A percentile compares a stretch with the other conserved stretches of the same genome.
These are phyloP conservation scores for Trametes hirsuta DNA, from an alignment of 1,284 basidiomycete genomes.

Conservation along the genomic window DNA sequence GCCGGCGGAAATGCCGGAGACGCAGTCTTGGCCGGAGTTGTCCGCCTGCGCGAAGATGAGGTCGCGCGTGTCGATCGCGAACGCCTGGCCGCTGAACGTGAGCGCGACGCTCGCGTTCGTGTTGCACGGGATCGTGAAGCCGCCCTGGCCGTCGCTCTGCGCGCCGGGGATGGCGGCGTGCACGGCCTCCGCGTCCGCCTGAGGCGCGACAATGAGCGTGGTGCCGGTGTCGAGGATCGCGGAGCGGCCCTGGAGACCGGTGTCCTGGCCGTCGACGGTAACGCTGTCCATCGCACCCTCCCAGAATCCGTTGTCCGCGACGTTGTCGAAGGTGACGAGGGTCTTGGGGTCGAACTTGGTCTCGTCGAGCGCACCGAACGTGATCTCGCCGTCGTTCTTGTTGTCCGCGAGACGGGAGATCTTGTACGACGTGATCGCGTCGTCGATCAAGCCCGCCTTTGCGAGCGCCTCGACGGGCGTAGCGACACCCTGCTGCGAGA, in stretches of 20 bases:
- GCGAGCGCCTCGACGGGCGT: conserved; percentile 82
- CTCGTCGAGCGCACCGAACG: conserved; percentile 80
- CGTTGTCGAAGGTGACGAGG: conserved; percentile 60
- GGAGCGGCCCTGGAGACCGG: conserved; percentile 60
- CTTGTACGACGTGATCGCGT: conserved; percentile 81
- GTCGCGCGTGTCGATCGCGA: conserved; percentile 71
- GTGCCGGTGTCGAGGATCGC: conserved; percentile 84
- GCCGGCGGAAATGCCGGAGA: conserved; percentile 75
- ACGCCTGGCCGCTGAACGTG: conserved; percentile 64
- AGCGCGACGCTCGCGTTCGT: conserved; percentile 67
- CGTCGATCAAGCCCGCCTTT: conserved; percentile 57
- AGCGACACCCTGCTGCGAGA: conserved; percentile 66
- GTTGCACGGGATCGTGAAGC: conserved; percentile 81
- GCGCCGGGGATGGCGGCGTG: conserved; percentile 68
- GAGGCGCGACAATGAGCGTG: conserved; percentile 66
- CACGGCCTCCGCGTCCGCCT: conserved; percentile 59
- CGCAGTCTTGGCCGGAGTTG: conserved; percentile 70
- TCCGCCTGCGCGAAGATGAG: conserved; percentile 72
- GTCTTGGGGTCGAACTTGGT: conserved; percentile 64
- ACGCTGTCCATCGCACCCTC: conserved; percentile 65
- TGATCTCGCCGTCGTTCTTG: conserved; percentile 79
- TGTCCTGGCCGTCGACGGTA: conserved; percentile 57
- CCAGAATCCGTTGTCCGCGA: conserved; percentile 77
- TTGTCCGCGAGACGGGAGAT: conserved; percentile 76
- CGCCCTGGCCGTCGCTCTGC: conserved; percentile 59